phyloP scores from a whole-genome alignment of 2,329 filamentous ascomycete species.

The Fusarium liriodendri region DNA sequence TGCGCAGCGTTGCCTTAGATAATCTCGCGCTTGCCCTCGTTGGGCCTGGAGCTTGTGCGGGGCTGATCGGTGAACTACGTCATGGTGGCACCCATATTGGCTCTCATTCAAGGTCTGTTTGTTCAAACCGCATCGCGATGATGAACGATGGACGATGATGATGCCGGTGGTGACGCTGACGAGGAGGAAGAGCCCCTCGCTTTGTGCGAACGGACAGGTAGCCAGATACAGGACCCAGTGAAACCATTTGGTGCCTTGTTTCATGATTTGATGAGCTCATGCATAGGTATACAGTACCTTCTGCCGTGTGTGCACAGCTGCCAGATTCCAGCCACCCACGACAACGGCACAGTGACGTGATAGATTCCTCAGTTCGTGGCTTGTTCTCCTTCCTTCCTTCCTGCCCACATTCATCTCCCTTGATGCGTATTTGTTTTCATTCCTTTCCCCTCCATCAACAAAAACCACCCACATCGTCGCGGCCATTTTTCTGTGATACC shows the following conservation, averaged over 20 bases:
- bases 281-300: constrained; percentile 29
- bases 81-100: constrained; percentile 36
- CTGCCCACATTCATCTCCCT: constrained; percentile 16
- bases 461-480: background rate
- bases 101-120: constrained; percentile 33
- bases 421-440: constrained; percentile 18
- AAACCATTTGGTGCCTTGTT: constrained; percentile 9
- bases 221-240: constrained; percentile 13
- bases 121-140: constrained; percentile 32
- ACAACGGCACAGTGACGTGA: constrained; percentile 44
- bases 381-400: constrained; percentile 29
- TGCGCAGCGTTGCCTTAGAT: constrained; percentile 4
- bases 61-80: constrained; percentile 36
- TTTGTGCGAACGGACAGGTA: constrained; percentile 13
- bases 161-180: constrained; percentile 37
- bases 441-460: constrained; percentile 12
- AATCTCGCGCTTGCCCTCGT: constrained; percentile 27
- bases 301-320: constrained; percentile 11
- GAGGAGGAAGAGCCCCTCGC: background rate
- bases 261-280: constrained; percentile 24
- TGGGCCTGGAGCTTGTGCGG: constrained; percentile 38
- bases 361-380: constrained; percentile 38
- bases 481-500: constrained; percentile 17
- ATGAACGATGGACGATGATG: constrained; percentile 39
- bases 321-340: constrained; percentile 38